Evolutionary conservation across 2,329 filamentous ascomycete species (phyloP), one percentile per base, ranked within the genome.

Genomic region (Didymella pinodella): DNA sequence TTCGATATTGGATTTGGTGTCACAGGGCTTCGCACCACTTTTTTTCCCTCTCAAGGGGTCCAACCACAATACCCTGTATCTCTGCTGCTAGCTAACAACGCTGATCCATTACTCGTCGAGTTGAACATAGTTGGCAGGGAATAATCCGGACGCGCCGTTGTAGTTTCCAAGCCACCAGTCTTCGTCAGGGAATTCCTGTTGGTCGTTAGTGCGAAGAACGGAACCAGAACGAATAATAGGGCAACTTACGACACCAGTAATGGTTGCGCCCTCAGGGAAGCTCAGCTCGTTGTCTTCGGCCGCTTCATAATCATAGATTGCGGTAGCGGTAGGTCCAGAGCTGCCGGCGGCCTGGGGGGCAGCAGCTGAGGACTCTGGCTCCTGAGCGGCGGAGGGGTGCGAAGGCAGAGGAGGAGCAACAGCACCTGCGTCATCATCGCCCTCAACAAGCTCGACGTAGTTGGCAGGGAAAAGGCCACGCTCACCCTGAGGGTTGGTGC

Each of bases 101-200:
- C 11, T 11, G 25, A 41, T 25, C 11, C 11, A 5, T 14, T 78
- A 82, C 65, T 80, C 72, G 61, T 83, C 74, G 45, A 84, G 67
- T 68, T 79, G 74, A 40, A 83, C 81, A 58, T 84, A 84, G 66
- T 83, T 83, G 44, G 81, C 79, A 25, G 80, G 80, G 86, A 99
- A 99, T 45, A 99, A 84, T 62, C 95, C 95, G 29, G 86, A 85
- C 57, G 89, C 85, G 49, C 93, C 93, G 26, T 88, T 84, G 77
- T 90, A 96, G 71, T 91, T 88, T 58, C 95, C 95, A 70, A 94
- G 90, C 95, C 95, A 99, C 95, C 95, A 99, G 75, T 99, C 95
- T 66, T 98, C 94, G 71, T 98, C 95, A 2, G 95, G 95, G 79
- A 98, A 98, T 81, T 97, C 92, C 88, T 90, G 68, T 46, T 12